Percentiles rank a stretch among this genome's conserved stretches.
These are phyloP conservation scores for Sideroxylon spinosum DNA, from an alignment of 179 eudicot species.

Conservation along the genomic window DNA sequence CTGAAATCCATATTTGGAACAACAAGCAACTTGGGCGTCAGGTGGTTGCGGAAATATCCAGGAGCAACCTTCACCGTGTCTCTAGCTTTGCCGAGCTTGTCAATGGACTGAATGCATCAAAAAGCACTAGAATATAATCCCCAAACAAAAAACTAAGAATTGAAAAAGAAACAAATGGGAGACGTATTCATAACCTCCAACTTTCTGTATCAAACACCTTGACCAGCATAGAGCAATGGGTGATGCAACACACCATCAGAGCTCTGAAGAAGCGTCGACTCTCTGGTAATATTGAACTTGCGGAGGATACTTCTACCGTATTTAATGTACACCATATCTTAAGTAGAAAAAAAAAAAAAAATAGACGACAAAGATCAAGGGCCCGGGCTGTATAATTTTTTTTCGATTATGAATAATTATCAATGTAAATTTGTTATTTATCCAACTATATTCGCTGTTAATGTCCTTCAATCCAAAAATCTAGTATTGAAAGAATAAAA, in stretches of 20 bases:
- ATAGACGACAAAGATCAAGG: no score
- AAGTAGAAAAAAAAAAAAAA: not conserved
- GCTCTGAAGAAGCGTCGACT: slow-evolving; percentile 21
- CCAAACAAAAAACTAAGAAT: not conserved
- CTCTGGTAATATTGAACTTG: slow-evolving; percentile 24
- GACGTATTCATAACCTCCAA: slow-evolving; percentile 45
- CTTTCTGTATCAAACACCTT: slow-evolving; percentile 76
- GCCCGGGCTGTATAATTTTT: no score
- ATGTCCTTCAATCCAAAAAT: no score
- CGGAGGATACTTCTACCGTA: slow-evolving; percentile 48
- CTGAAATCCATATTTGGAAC: slow-evolving; percentile 94
- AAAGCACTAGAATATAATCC: not conserved
- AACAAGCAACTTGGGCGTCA: slow-evolving; percentile 92
- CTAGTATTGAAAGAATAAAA: no score
- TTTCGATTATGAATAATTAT: no score
- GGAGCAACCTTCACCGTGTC: slow-evolving; percentile 93
- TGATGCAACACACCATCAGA: slow-evolving; percentile 43
- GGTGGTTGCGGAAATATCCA: slow-evolving; percentile 82
- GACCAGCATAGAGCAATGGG: slow-evolving; percentile 61
- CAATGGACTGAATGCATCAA: slow-evolving; percentile 46
- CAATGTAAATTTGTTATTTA: no score
- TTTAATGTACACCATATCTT: slow-evolving; percentile 57
- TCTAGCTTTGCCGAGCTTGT: slow-evolving; percentile 89
- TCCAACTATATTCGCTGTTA: no score
- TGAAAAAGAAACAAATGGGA: not conserved